Conservation (phyloP, 2,329 filamentous ascomycete genomes). For the Anisogramma anomala region DNA sequence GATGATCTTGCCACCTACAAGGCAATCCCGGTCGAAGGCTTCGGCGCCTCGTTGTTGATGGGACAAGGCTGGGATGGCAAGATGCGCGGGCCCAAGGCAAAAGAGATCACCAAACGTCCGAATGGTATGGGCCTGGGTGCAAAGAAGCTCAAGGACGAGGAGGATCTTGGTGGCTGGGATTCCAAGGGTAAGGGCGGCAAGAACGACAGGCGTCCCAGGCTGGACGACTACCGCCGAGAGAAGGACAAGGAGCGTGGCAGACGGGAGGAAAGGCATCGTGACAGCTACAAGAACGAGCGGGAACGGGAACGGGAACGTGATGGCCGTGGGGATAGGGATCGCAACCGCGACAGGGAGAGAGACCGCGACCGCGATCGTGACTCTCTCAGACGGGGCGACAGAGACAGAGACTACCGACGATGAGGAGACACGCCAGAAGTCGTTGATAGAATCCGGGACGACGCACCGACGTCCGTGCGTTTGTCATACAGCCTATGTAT, state of each 20-base stretch:
- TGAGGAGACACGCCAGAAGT: background rate
- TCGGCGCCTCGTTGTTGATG: conserved; percentile 77
- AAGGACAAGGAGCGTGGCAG: conserved; percentile 32
- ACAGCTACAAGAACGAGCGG: conserved; percentile 36
- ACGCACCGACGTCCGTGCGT: background rate
- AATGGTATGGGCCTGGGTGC: conserved; percentile 82
- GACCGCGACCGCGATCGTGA: conserved; percentile 9
- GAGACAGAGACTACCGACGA: conserved; percentile 8
- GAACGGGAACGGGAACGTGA: conserved; percentile 32
- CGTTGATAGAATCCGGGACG: background rate
- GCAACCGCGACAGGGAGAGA: conserved; percentile 5
- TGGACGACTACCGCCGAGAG: conserved; percentile 39
- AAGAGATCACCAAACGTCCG: conserved; percentile 57
- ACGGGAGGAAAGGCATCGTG: conserved; percentile 28
- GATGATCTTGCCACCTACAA: conserved; percentile 77
- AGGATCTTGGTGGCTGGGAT: conserved; percentile 73
- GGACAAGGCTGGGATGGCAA: conserved; percentile 92
- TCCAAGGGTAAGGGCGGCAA: conserved; percentile 43
- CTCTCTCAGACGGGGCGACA: conserved; percentile 1
- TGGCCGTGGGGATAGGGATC: conserved; percentile 17
- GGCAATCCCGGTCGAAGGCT: conserved; percentile 84
- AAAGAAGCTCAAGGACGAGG: conserved; percentile 60
- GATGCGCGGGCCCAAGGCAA: conserved; percentile 46
- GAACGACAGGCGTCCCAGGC: conserved; percentile 28
- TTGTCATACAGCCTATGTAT: background rate